Evolutionary conservation across 73 alveolate species (phyloP), one percentile per base, ranked within the genome.

Genomic region (Paramecium biaurelia): DNA sequence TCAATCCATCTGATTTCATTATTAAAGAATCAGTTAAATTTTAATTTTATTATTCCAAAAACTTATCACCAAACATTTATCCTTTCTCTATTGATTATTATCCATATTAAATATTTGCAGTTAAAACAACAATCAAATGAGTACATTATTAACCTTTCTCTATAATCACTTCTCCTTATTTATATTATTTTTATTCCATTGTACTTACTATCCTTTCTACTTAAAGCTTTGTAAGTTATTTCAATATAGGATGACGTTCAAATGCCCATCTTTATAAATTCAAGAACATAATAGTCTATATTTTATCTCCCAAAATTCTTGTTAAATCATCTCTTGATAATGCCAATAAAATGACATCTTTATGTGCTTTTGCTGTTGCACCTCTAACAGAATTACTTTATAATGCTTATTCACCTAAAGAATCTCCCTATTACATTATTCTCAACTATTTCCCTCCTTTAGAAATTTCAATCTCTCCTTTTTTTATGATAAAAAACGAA

Each of bases 341-440:
- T 1, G 89, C 85, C 41, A 90, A 88, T 26, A 87, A 70, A 11
- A 85, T 45, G 3, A 93, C 96, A 67, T 89, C 87, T 37, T 89
- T 20, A 24, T 30, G 86, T 74, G 97, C 96, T 76, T 28, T 93
- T 2, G 90, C 96, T 14, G 97, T 93, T 11, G 97, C 97, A 1
- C 94, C 89, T 93, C 97, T 93, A n/a, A 38, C 42, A 34, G 89
- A 92, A 43, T 92, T 93, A 12, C 74, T 67, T 24, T 85, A 57
- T 34, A 93, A 58, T 7, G 94, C 89, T 76, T 94, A 85, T 89
- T 94, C 97, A 26, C 96, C 97, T 24, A 93, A 93, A 20, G 93
- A 93, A 92, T 93, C 96, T 45, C 93, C 92, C n/a, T 74, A 42
- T 42, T 67, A 41, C 59, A 93, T 92, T 24, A 53, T 82, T 58